These are phyloP conservation scores for Mycena kentingensis DNA, from an alignment of 768 basidiomycete genomes.

Conservation along the genomic window DNA sequence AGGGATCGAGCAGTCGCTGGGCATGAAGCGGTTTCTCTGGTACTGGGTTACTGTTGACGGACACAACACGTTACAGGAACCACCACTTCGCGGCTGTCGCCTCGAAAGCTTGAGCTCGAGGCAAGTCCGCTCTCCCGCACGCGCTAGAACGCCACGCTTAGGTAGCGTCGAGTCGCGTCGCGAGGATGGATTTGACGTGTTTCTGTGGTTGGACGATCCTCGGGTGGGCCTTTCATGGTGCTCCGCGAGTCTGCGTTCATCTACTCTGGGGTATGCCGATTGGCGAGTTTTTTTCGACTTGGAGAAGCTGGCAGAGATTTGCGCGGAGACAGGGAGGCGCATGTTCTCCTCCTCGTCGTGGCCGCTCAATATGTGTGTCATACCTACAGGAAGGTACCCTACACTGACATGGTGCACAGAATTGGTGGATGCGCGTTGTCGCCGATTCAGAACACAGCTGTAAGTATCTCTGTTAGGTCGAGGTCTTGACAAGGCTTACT, in stretches of 20 bases:
- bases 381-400: background rate
- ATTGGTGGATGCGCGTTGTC: conserved; percentile 20
- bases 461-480: too few relatives aligned
- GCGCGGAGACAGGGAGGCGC: conserved; percentile 59
- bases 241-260: too few relatives aligned
- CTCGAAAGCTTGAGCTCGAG: conserved; percentile 69
- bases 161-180: too few relatives aligned
- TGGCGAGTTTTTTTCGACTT: conserved; percentile 76
- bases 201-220: conserved; percentile 67
- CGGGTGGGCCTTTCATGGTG: too few relatives aligned
- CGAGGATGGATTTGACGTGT: too few relatives aligned
- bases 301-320: conserved; percentile 58
- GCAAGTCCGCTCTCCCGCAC: conserved; percentile 31
- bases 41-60: conserved; percentile 27
- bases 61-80: conserved; percentile 46
- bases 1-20: conserved; percentile 67
- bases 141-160: conserved; percentile 50
- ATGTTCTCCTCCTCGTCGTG: conserved; percentile 78
- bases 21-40: conserved; percentile 77
- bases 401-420: background rate
- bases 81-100: conserved; percentile 74
- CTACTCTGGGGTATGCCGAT: conserved; percentile 77
- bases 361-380: conserved; percentile 75
- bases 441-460: conserved; percentile 20
- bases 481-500: too few relatives aligned